Evolutionary conservation across 1,284 basidiomycete species (phyloP).

Genomic region (Papiliotrema terrestris): DNA sequence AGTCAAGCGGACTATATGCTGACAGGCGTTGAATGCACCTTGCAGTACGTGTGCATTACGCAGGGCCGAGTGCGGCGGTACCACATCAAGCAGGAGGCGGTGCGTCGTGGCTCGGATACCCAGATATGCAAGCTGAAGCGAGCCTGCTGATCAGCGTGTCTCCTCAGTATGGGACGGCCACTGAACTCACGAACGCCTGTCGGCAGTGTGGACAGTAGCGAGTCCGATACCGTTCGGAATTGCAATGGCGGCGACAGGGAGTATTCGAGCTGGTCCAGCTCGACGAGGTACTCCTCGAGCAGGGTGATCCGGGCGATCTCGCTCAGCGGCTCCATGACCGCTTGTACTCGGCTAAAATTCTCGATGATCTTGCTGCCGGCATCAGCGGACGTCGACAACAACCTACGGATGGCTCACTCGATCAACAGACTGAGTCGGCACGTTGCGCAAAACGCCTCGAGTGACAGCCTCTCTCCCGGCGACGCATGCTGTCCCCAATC

Average conservation of each 20-base stretch:
- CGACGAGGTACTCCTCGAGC: constrained; percentile 17
- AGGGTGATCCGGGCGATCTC: constrained; percentile 13
- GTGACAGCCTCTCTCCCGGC: constrained; percentile 9
- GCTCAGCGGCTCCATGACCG: constrained; percentile 1
- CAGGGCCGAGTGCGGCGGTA: constrained; percentile 1
- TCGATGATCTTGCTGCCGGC: constrained; percentile 16
- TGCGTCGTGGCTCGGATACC: constrained; percentile 22
- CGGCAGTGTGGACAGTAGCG: neutral
- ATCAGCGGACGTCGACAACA: too few species aligned
- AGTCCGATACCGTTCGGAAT: neutral
- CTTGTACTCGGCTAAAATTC: constrained; percentile 23
- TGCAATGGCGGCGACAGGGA: constrained; percentile 8
- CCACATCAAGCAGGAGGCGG: constrained; percentile 17
- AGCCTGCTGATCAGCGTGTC: constrained; percentile 14
- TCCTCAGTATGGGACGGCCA: neutral
- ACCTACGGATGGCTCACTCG: neutral
- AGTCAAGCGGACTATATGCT: constrained; percentile 16
- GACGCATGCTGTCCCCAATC: constrained; percentile 9
- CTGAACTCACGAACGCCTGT: constrained; percentile 27
- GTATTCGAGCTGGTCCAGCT: constrained; percentile 19
- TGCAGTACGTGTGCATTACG: constrained; percentile 9
- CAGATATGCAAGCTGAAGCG: constrained; percentile 26
- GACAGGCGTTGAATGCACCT: constrained; percentile 10
- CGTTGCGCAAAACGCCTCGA: constrained; percentile 28
- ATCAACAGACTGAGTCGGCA: constrained; percentile 26